Evolutionary conservation across 1,139 yeast species (phyloP).

Genomic region (Kluyveromyces marxianus): DNA sequence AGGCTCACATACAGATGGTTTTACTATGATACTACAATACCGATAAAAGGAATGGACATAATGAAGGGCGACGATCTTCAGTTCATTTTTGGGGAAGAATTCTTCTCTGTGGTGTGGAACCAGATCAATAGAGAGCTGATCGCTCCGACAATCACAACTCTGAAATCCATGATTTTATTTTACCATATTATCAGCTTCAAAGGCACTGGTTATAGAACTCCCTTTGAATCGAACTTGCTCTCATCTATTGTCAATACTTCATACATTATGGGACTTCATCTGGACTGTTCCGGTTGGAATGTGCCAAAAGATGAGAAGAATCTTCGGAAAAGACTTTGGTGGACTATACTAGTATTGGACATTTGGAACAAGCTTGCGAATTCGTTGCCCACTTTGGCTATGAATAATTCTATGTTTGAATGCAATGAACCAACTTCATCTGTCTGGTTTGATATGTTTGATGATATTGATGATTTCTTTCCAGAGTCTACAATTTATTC

Average conservation of each 20-base stretch:
- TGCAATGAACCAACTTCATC: not conserved
- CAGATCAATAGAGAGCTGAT: not conserved
- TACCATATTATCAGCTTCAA: not conserved
- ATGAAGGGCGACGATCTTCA: not conserved
- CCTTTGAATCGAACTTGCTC: not conserved
- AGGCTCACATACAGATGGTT: not conserved
- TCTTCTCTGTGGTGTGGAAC: not conserved
- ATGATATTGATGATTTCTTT: not conserved
- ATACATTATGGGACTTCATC: not conserved
- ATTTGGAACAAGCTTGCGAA: not conserved
- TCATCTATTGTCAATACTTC: not conserved
- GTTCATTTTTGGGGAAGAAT: not conserved
- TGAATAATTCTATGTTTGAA: not conserved
- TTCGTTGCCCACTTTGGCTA: not conserved
- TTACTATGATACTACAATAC: not conserved
- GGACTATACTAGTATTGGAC: not conserved
- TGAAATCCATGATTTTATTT: not conserved
- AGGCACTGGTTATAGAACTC: not conserved
- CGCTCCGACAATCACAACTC: not conserved
- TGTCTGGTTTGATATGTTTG: not conserved
- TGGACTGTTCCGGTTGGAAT: not conserved
- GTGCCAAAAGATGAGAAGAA: not conserved
- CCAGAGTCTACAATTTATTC: not conserved
- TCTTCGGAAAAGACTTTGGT: not conserved
- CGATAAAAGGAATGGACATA: not conserved